Base-by-base conservation (phyloP, 352 stramenopile species). In the Poterioochromonas sp. region DNA sequence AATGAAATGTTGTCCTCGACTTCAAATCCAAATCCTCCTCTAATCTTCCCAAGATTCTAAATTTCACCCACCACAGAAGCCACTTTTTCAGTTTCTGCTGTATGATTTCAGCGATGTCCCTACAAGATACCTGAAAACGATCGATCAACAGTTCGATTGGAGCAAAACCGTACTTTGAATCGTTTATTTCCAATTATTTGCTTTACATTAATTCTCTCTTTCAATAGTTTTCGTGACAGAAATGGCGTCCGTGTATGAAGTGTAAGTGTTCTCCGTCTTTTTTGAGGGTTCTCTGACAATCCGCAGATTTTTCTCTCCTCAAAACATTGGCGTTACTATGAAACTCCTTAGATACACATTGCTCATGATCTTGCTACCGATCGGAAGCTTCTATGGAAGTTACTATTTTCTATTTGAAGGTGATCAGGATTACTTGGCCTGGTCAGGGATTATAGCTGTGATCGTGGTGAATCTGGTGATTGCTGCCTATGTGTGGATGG, bases 401-500 rank as follows among this genome's bases (percentile, higher is more conserved):
- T 78, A 51, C 32, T 47, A 34, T 53, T 5, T 78, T 49, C 2
- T 78, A 53, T 78, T 78, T 37, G 53, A 78, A 20, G 1, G 32
- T 44, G 29, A 78, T 37, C 18, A 78, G 15, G 47, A 68, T 26
- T 29, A 29, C 2, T 29, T 78, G 20, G 71, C 20, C 8, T 78
- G 71, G 71, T 39, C 41, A 11, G 71, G 71, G 11, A 68, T 78
- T 37, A 15, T 34, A 37, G 71, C 71, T 51, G 71, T 78, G 29
- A 29, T 68, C 15, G 71, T 43, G 2, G 34, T 43, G 8, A 78
- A 78, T 53, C 3, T 69, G 2, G 71, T 78, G 26, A 68, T 78
- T 51, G 71, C 51, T 12, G 2, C 47, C 3, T 78, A 78, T 34
- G 71, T 78, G 2, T 18, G 2, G 11, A 78, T 78, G 71, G 71